A percentile compares a stretch with the other conserved stretches of the same genome.
Conservation (phyloP, 495 filamentous ascomycete species). For the Platismatia glauca region DNA sequence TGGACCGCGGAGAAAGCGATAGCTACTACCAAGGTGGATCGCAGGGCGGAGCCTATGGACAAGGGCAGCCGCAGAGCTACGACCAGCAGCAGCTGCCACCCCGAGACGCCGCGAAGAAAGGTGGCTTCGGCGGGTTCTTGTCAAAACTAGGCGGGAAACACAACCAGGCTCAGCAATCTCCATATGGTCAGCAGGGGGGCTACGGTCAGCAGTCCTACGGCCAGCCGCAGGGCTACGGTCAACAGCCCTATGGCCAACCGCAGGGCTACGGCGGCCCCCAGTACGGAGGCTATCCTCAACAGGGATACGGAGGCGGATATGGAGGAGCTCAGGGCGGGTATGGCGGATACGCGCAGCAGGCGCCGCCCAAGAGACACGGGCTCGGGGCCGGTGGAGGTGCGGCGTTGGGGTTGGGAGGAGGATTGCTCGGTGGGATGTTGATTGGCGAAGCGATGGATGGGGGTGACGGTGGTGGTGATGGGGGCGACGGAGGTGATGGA, state of each 20-base stretch:
- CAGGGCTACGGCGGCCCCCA: conserved; percentile 37
- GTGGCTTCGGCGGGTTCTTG: conserved; percentile 35
- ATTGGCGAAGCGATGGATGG: conserved; percentile 58
- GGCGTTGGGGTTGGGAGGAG: conserved; percentile 68
- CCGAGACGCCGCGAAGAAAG: conserved; percentile 14
- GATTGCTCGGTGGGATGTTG: conserved; percentile 61
- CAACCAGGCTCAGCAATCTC: conserved; percentile 1
- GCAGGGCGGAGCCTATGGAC: conserved; percentile 10
- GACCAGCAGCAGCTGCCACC: conserved; percentile 23
- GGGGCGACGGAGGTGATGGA: conserved; percentile 18
- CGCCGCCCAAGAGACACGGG: conserved; percentile 29
- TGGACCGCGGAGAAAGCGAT: conserved; percentile 18
- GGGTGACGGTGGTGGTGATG: conserved; percentile 42
- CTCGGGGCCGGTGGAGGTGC: conserved; percentile 62
- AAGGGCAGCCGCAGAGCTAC: conserved; percentile 25
- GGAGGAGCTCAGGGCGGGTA: conserved; percentile 19
- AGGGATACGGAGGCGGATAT: conserved; percentile 28
- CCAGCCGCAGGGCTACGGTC: conserved; percentile 24
- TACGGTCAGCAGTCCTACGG: conserved; percentile 20
- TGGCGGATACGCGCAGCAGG: conserved; percentile 25
- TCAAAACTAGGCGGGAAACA: conserved; percentile 44
- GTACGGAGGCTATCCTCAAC: conserved; percentile 30
- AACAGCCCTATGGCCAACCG: conserved; percentile 16
- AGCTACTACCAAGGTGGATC: conserved; percentile 23
- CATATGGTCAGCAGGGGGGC: conserved; percentile 18